Percentiles rank a stretch among this genome's conserved stretches.
These are phyloP conservation scores for Xylaria longipes DNA, from an alignment of 495 filamentous ascomycete genomes.

Conservation along the genomic window DNA sequence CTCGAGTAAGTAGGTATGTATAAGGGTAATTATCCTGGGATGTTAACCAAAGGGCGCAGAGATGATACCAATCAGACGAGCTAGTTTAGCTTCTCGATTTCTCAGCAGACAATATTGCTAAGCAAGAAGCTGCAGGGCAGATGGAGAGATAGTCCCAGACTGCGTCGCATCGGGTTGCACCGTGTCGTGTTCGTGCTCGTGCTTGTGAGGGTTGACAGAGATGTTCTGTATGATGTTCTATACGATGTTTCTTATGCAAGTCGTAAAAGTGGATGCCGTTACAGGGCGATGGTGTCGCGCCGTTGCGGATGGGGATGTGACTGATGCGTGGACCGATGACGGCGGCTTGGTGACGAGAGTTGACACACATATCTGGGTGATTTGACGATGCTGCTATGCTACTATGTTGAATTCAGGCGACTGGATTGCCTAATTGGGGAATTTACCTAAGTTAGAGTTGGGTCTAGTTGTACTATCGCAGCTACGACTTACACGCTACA, in stretches of 20 bases:
- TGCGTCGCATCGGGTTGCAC: background rate
- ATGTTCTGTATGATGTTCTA: background rate
- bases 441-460: background rate
- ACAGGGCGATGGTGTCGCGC: background rate
- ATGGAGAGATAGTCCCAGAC: too few species aligned
- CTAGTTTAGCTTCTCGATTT: background rate
- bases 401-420: background rate
- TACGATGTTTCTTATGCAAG: background rate
- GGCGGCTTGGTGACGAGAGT: background rate
- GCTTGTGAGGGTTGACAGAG: background rate
- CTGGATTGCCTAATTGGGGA: background rate
- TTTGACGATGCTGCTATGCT: background rate
- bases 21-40: background rate
- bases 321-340: constrained; percentile 12
- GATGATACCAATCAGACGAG: background rate
- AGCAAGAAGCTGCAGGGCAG: too few species aligned
- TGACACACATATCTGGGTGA: background rate
- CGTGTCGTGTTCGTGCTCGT: background rate
- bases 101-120: constrained; percentile 5
- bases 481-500: background rate
- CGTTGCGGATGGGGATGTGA: background rate
- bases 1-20: too few species aligned
- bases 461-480: background rate
- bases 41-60: constrained; percentile 11
- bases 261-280: background rate